phyloP scores from a whole-genome alignment of 768 basidiomycete species.

The Panaeolus papilionaceus region DNA sequence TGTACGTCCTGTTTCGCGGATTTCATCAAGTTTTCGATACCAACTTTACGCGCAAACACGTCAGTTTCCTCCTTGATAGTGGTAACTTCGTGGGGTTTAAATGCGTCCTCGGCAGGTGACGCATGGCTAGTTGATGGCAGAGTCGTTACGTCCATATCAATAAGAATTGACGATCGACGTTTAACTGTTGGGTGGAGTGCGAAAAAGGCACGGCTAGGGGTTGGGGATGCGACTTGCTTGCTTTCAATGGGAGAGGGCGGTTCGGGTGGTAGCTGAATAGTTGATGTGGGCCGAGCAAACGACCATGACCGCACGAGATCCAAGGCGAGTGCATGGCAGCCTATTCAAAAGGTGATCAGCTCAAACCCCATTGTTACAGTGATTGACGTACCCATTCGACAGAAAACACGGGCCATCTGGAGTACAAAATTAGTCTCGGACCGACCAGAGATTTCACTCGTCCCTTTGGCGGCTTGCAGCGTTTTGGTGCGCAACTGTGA shows the following conservation, averaged over 20 bases:
- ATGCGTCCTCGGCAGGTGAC: slow-evolving; percentile 47
- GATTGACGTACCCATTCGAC: slow-evolving; percentile 81
- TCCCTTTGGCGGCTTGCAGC: slow-evolving; percentile 91
- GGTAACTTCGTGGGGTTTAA: slow-evolving; percentile 35
- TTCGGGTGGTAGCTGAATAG: slow-evolving; percentile 39
- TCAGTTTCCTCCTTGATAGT: slow-evolving; percentile 60
- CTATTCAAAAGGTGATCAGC: slow-evolving; percentile 44
- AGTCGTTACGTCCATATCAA: slow-evolving; percentile 85
- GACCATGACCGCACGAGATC: slow-evolving; percentile 92
- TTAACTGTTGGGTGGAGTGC: slow-evolving; percentile 58
- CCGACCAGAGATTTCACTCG: slow-evolving; percentile 85
- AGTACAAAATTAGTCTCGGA: slow-evolving; percentile 96
- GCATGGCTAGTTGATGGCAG: slow-evolving; percentile 60
- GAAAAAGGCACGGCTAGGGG: slow-evolving; percentile 44
- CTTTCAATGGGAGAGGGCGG: slow-evolving; percentile 11
- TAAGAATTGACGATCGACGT: slow-evolving; percentile 77
- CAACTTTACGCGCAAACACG: slow-evolving; percentile 68
- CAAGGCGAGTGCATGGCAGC: slow-evolving; percentile 91
- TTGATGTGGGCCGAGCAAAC: slow-evolving; percentile 70
- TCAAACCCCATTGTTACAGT: background rate
- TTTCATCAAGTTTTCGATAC: slow-evolving; percentile 86
- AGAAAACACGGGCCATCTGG: slow-evolving; percentile 93
- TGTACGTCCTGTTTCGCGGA: slow-evolving; percentile 88
- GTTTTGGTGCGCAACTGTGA: slow-evolving; percentile 90
- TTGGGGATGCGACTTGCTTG: slow-evolving; percentile 18